Conservation (phyloP, 2,329 filamentous ascomycete genomes). For the Diaporthe sp. region DNA sequence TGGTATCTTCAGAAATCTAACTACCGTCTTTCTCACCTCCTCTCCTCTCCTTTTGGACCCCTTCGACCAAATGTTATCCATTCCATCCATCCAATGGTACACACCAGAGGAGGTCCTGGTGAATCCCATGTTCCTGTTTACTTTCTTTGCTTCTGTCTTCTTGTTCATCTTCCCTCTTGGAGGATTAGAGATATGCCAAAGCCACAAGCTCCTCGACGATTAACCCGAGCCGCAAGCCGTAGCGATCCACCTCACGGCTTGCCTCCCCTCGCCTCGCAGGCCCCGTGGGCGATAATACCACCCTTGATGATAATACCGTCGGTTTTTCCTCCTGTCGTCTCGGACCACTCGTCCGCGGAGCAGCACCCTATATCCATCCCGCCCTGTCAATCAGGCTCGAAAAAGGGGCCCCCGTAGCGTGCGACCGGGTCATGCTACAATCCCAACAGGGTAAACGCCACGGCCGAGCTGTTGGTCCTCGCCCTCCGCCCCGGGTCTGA, state of each 20-base stretch:
- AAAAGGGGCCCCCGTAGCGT: neutral
- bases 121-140: neutral
- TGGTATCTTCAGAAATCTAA: constrained; percentile 33
- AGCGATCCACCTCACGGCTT: neutral
- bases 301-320: no score
- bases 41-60: neutral
- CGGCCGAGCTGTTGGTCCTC: constrained; percentile 12
- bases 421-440: neutral
- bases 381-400: no score
- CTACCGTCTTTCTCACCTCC: constrained; percentile 15
- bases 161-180: neutral
- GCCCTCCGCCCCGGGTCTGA: constrained; percentile 13
- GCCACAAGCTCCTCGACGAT: neutral
- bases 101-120: neutral
- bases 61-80: no score
- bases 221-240: neutral
- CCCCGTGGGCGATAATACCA: neutral
- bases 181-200: neutral
- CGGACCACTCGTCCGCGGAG: no score
- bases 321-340: neutral
- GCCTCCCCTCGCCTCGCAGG: neutral
- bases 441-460: constrained; percentile 24
- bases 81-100: neutral
- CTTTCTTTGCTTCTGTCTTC: neutral
- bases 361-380: no score